phyloP scores from a whole-genome alignment of 257 asterid genomes.

The Sherardia arvensis region DNA sequence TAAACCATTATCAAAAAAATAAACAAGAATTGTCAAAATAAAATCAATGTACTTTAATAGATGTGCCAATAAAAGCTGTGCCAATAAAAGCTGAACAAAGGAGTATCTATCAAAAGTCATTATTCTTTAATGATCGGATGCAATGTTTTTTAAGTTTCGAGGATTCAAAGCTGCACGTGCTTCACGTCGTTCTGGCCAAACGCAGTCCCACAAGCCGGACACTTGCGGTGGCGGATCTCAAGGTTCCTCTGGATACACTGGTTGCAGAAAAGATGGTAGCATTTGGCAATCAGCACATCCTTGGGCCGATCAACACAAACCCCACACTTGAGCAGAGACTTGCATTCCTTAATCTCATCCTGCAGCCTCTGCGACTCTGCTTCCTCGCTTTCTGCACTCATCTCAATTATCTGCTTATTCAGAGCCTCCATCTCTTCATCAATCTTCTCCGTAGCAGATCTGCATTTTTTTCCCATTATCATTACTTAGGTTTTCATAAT shows the following conservation, averaged over 20 bases:
- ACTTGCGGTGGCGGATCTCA: constrained; percentile 87
- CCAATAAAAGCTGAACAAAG: too few relatives aligned
- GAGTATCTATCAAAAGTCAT: too few relatives aligned
- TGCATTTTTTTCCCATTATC: constrained; percentile 19
- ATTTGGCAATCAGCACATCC: constrained; percentile 90
- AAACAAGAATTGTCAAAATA: too few relatives aligned
- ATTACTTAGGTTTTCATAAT: not conserved
- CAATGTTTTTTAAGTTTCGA: too few relatives aligned
- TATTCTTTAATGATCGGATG: too few relatives aligned
- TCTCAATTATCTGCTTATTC: constrained; percentile 49
- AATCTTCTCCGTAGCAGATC: constrained; percentile 68
- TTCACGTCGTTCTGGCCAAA: constrained; percentile 90
- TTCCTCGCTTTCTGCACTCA: constrained; percentile 68
- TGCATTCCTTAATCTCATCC: constrained; percentile 87
- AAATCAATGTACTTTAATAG: too few relatives aligned
- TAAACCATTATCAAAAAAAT: too few relatives aligned
- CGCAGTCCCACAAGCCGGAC: constrained; percentile 95
- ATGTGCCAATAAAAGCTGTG: too few relatives aligned
- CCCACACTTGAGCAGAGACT: constrained; percentile 89
- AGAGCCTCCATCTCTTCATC: constrained; percentile 66
- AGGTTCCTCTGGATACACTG: constrained; percentile 89
- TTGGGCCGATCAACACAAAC: constrained; percentile 96
- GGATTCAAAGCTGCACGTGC: constrained; percentile 60
- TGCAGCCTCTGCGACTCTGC: constrained; percentile 80
- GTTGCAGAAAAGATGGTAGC: constrained; percentile 91